Evolutionary conservation across 805 yeast genomes (phyloP).

Genomic region (Diddensiella caesifluorescens): DNA sequence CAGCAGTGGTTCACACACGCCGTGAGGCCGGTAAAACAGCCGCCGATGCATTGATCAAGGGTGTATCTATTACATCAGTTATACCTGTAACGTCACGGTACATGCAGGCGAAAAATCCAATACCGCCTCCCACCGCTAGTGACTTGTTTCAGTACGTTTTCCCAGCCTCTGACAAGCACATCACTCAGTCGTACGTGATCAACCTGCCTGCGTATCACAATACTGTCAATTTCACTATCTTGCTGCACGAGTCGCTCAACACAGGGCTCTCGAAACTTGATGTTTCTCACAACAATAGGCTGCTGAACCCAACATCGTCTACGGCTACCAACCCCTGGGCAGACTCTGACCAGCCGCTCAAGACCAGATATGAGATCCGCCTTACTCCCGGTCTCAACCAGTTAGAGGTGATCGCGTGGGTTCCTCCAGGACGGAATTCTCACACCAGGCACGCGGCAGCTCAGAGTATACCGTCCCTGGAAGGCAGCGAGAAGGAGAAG

Average conservation of each 20-base stretch:
- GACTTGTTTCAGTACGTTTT: slow-evolving; percentile 37
- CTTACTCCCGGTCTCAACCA: slow-evolving; percentile 35
- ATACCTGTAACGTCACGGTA: slow-evolving; percentile 31
- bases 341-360: slow-evolving; percentile 19
- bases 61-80: slow-evolving; percentile 31
- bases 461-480: slow-evolving; percentile 9
- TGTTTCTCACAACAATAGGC: slow-evolving; percentile 30
- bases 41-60: slow-evolving; percentile 27
- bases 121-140: slow-evolving; percentile 25
- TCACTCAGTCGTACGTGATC: slow-evolving; percentile 38
- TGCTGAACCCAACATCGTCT: slow-evolving; percentile 25
- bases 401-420: slow-evolving; percentile 28
- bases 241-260: slow-evolving; percentile 39
- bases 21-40: slow-evolving; percentile 19
- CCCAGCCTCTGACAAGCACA: slow-evolving; percentile 34
- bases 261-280: slow-evolving; percentile 28
- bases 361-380: slow-evolving; percentile 29
- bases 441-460: slow-evolving; percentile 8
- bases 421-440: slow-evolving; percentile 14
- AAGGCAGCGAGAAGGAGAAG: slow-evolving; percentile 15
- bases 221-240: slow-evolving; percentile 41
- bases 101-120: slow-evolving; percentile 26
- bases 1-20: slow-evolving; percentile 13
- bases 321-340: slow-evolving; percentile 21
- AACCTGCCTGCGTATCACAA: slow-evolving; percentile 45